These are phyloP conservation scores for Phytopythium delawarense DNA, from an alignment of 352 stramenopile genomes.

Conservation along the genomic window DNA sequence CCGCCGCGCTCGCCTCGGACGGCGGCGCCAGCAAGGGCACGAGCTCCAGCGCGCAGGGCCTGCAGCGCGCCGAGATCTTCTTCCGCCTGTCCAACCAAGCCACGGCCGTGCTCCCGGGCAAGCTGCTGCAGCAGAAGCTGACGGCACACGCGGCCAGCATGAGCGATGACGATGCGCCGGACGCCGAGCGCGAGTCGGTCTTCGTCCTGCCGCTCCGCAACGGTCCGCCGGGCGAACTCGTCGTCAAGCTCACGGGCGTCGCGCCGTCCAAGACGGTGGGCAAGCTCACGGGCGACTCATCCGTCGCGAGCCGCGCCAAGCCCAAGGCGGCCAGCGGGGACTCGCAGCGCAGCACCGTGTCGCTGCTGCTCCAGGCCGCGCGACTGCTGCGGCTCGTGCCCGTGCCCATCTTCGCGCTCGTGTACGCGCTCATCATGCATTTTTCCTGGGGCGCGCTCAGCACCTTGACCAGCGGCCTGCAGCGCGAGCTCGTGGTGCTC, in stretches of 20 bases:
- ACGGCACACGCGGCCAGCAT: slow-evolving; percentile 32
- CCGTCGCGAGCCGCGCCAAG: slow-evolving; percentile 11
- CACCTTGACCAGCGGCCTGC: slow-evolving; percentile 34
- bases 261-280: slow-evolving; percentile 39
- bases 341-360: slow-evolving; percentile 5
- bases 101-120: slow-evolving; percentile 40
- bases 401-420: slow-evolving; percentile 58
- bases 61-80: slow-evolving; percentile 55
- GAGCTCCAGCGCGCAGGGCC: slow-evolving; percentile 18
- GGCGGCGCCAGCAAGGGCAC: slow-evolving; percentile 8
- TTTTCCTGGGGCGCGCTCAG: slow-evolving; percentile 48
- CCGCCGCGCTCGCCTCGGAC: slow-evolving; percentile 18
- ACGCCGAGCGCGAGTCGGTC: slow-evolving; percentile 38
- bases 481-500: slow-evolving; percentile 51
- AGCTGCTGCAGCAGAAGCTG: slow-evolving; percentile 55
- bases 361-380: slow-evolving; percentile 35
- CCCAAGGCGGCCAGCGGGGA: not conserved
- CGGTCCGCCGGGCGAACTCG: slow-evolving; percentile 45
- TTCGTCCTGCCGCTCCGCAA: slow-evolving; percentile 61
- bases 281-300: slow-evolving; percentile 33
- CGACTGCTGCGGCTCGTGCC: slow-evolving; percentile 41
- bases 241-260: slow-evolving; percentile 53
- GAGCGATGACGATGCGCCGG: slow-evolving; percentile 8
- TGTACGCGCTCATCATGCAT: slow-evolving; percentile 67
- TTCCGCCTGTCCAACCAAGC: slow-evolving; percentile 66